phyloP scores from a whole-genome alignment of 495 filamentous ascomycete genomes.

The Cryomyces minteri region DNA sequence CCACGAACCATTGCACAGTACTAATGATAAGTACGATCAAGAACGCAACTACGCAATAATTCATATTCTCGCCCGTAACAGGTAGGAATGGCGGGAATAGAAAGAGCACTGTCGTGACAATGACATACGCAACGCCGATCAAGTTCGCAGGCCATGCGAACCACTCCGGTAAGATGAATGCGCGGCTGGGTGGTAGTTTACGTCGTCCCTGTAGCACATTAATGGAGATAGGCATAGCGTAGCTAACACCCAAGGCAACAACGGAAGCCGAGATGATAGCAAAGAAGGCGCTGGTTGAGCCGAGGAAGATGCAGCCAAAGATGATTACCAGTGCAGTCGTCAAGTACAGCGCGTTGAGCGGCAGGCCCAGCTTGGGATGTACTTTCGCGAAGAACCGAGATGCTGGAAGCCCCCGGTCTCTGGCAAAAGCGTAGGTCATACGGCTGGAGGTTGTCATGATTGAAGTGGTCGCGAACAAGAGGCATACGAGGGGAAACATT shows the following conservation, averaged over 20 bases:
- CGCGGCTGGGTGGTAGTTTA: constrained; percentile 37
- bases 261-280: constrained; percentile 56
- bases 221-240: constrained; percentile 53
- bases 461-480: constrained; percentile 49
- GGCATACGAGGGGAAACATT: constrained; percentile 55
- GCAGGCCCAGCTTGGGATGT: constrained; percentile 43
- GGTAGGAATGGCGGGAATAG: constrained; percentile 54
- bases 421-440: constrained; percentile 60
- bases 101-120: constrained; percentile 55
- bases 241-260: constrained; percentile 50
- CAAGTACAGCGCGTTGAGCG: constrained; percentile 48
- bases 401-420: constrained; percentile 53
- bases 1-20: constrained; percentile 48
- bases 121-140: constrained; percentile 44
- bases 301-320: constrained; percentile 61
- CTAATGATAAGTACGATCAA: constrained; percentile 48
- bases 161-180: constrained; percentile 37
- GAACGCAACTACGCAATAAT: constrained; percentile 53
- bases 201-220: constrained; percentile 45
- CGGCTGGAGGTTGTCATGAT: constrained; percentile 64
- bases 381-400: constrained; percentile 45
- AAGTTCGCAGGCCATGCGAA: constrained; percentile 47
- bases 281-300: constrained; percentile 44
- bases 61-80: constrained; percentile 54
- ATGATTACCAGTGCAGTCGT: constrained; percentile 45